A percentile compares a stretch with the other conserved stretches of the same genome.
phyloP scores from a whole-genome alignment of 2,329 filamentous ascomycete species.

The Fusarium sp. region DNA sequence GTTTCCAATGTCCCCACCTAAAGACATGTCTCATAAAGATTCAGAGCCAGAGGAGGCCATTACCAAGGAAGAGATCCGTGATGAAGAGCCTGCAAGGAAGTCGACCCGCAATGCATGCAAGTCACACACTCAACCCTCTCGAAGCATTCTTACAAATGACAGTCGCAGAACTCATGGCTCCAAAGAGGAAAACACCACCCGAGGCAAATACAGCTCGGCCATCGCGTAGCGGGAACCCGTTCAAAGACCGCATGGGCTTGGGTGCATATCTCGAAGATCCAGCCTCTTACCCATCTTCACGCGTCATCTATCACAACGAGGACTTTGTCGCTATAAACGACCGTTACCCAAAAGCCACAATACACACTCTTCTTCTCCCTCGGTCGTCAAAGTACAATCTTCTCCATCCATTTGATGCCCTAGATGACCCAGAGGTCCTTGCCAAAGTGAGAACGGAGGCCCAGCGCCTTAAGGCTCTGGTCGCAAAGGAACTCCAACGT shows the following conservation, averaged over 20 bases:
- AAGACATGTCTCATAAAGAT: conserved; percentile 38
- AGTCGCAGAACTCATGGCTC: conserved; percentile 49
- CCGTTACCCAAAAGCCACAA: conserved; percentile 82
- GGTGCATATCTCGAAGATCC: conserved; percentile 74
- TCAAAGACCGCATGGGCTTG: conserved; percentile 67
- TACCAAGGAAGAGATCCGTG: conserved; percentile 53
- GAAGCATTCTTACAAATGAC: conserved; percentile 13
- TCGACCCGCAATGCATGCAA: conserved; percentile 55
- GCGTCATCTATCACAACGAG: conserved; percentile 72
- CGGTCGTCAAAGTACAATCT: conserved; percentile 68
- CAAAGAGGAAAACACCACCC: conserved; percentile 47
- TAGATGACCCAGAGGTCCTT: conserved; percentile 77
- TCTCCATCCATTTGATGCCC: conserved; percentile 79
- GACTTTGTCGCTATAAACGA: conserved; percentile 83
- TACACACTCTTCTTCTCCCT: conserved; percentile 90
- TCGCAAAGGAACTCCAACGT: conserved; percentile 78
- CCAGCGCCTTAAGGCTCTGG: conserved; percentile 68
- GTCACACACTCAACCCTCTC: conserved; percentile 1
- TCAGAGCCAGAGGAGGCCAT: conserved; percentile 52
- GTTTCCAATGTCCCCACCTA: not conserved
- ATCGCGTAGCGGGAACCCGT: conserved; percentile 44
- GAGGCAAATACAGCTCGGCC: conserved; percentile 22
- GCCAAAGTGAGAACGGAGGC: conserved; percentile 68
- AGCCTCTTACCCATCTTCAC: conserved; percentile 64
- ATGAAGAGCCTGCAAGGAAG: conserved; percentile 42